Evolutionary conservation across 148 eudicot species (phyloP), one percentile per base, ranked within the genome.

Genomic region (Rhododendron henanense): DNA sequence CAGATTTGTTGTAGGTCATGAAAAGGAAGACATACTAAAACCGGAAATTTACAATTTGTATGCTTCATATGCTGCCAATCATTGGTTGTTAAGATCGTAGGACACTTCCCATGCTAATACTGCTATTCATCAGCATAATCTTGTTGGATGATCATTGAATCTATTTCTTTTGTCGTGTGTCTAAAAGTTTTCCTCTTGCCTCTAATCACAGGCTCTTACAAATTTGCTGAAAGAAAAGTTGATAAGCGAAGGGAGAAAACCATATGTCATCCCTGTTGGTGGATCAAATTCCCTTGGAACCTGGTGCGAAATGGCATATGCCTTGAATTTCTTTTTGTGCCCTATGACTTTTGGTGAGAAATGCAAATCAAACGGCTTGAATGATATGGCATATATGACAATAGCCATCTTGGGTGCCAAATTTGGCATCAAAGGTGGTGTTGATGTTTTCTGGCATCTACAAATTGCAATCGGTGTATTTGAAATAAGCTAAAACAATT

Each of bases 231-330:
- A 94, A 92, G 98, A 95, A 90, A 97, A 91, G 89, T 86, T 97
- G 88, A 75, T 93, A 79, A 93, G 81, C 33, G 96, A 97, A 92
- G 98, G 99, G 87, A 95, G 96, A 91, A 95, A 84, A 86, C 99
- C 99, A 50, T 97, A 97, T 88, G 94, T 94, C 84, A 97, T 97
- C 88, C 99, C 99, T 81, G 98, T 95, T 85, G 98, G 99, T 47
- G 99, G 99, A 91, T 97, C 99, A 78, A 94, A 97, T 91, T 93
- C 96, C 87, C 85, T 95, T 25, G 99, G 99, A 87, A 95, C 98
- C 82, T 97, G 99, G 99, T 97, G 89, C 91, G 94, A 78, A 45
- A 65, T 6, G 55, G 44, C 25, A 55, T 74, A 85, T 35, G 69
- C 53, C 51, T 31, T 63, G 74, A 47, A 41, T 18, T 11, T 50